Evolutionary conservation across 441 rosid species (phyloP).

Genomic region (Mallotus repandus): DNA sequence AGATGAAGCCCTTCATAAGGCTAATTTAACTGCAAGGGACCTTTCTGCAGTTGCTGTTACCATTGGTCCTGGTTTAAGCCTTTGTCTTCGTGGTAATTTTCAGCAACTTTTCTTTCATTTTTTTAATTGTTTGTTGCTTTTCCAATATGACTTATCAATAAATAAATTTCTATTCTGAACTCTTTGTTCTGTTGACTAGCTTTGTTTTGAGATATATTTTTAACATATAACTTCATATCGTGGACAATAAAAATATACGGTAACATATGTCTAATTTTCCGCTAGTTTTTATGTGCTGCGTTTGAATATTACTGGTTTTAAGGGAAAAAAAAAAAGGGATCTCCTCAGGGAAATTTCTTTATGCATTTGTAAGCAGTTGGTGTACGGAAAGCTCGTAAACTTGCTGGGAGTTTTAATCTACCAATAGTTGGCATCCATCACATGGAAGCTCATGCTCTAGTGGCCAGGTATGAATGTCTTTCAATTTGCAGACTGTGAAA

Average conservation of each 20-base stretch:
- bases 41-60: slow-evolving; percentile 99
- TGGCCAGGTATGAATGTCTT: slow-evolving; percentile 60
- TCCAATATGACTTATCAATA: too few species aligned
- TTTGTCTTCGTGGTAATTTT: slow-evolving; percentile 82
- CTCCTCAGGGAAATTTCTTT: slow-evolving; percentile 8
- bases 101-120: too few species aligned
- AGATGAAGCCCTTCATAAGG: slow-evolving; percentile 71
- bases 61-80: slow-evolving; percentile 96
- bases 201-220: too few species aligned
- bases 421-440: slow-evolving; percentile 87
- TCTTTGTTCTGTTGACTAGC: too few species aligned
- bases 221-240: too few species aligned
- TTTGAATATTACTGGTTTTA: background rate
- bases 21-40: slow-evolving; percentile 59
- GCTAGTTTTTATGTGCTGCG: background rate
- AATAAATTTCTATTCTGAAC: too few species aligned
- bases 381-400: slow-evolving; percentile 78
- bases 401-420: slow-evolving; percentile 66
- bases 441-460: slow-evolving; percentile 98
- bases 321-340: background rate
- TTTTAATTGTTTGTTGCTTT: too few species aligned
- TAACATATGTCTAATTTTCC: background rate
- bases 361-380: slow-evolving; percentile 60
- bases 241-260: too few species aligned
- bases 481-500: slow-evolving; percentile 1